Percentiles rank a stretch among this genome's conserved stretches.
Evolutionary conservation across 1,139 yeast genomes (phyloP).

Genomic region (Yamadazyma pseudoaaseri): DNA sequence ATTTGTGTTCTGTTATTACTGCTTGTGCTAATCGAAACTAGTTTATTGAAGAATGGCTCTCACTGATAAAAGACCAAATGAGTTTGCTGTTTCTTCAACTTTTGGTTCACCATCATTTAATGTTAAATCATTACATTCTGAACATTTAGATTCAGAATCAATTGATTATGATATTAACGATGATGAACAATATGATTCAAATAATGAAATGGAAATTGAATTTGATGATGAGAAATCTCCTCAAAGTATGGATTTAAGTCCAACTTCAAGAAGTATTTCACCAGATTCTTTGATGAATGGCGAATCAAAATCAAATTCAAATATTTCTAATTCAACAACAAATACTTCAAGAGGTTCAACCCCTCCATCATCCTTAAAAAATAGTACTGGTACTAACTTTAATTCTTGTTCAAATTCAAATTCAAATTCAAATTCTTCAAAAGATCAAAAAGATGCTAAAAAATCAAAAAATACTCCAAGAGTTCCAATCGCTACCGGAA

Average conservation of each 20-base stretch:
- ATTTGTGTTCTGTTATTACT: slow-evolving; percentile 3
- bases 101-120: slow-evolving; percentile 46
- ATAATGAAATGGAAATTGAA: slow-evolving; percentile 4
- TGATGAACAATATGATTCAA: slow-evolving; percentile 8
- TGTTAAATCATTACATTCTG: slow-evolving; percentile 35
- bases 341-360: slow-evolving; percentile 30
- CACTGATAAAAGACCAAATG: slow-evolving; percentile 59
- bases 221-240: slow-evolving; percentile 8
- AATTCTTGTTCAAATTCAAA: slow-evolving; percentile 5
- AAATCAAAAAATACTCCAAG: slow-evolving; percentile 40
- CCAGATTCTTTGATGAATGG: slow-evolving; percentile 43
- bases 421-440: slow-evolving; percentile 2
- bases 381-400: slow-evolving; percentile 8
- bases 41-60: slow-evolving; percentile 39
- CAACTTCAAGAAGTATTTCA: slow-evolving; percentile 43
- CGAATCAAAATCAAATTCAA: slow-evolving; percentile 18
- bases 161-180: slow-evolving; percentile 5
- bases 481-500: slow-evolving; percentile 65
- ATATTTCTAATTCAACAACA: slow-evolving; percentile 21
- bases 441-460: slow-evolving; percentile 14
- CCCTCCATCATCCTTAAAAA: slow-evolving; percentile 17
- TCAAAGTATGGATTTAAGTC: slow-evolving; percentile 25
- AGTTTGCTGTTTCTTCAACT: slow-evolving; percentile 39
- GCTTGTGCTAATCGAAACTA: slow-evolving; percentile 2
- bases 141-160: slow-evolving; percentile 2